Percentiles rank a stretch among this genome's conserved stretches.
phyloP scores from a whole-genome alignment of 805 yeast genomes.

The Candida ovalis region DNA sequence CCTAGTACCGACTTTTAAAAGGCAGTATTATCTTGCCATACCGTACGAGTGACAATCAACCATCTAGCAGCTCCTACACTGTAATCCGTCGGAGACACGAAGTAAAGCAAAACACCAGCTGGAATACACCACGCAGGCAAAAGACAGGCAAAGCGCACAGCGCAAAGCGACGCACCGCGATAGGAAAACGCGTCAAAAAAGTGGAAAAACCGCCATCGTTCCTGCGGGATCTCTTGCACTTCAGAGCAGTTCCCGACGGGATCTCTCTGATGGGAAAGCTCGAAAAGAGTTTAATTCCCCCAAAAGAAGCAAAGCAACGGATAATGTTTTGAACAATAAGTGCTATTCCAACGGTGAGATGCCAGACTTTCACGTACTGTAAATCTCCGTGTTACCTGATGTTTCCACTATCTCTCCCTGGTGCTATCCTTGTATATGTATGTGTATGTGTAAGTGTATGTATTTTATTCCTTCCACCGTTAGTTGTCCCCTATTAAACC shows the following conservation, averaged over 20 bases:
- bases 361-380: not conserved
- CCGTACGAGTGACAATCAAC: no score
- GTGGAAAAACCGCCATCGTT: not conserved
- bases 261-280: not conserved
- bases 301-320: not conserved
- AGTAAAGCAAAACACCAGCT: no score
- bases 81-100: no score
- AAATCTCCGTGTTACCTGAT: not conserved
- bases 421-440: not conserved
- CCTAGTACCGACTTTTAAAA: no score
- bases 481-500: not conserved
- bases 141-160: no score
- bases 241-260: not conserved
- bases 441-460: no score
- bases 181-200: not conserved
- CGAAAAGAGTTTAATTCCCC: no score
- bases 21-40: no score
- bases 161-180: no score
- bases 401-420: not conserved
- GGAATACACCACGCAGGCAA: no score
- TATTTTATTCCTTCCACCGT: not conserved
- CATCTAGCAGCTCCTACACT: no score
- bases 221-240: not conserved
- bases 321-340: not conserved
- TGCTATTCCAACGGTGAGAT: not conserved